These are phyloP conservation scores for Lentinula novae-zelandiae DNA, from an alignment of 1,284 basidiomycete species.

Conservation along the genomic window DNA sequence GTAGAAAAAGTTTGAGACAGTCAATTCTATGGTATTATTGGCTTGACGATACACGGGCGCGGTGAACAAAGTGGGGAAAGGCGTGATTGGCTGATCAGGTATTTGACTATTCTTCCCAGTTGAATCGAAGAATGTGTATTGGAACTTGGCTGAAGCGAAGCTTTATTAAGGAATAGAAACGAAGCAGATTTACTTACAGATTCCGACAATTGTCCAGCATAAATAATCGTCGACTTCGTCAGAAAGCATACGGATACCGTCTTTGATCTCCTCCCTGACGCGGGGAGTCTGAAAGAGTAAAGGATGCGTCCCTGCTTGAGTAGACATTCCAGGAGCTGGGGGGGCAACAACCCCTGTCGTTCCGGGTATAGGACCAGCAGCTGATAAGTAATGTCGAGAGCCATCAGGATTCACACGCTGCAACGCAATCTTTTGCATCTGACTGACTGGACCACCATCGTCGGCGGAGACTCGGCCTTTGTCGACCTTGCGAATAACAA, in stretches of 20 bases:
- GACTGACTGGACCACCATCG: slow-evolving; percentile 89
- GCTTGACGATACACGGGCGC: slow-evolving; percentile 72
- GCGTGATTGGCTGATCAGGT: slow-evolving; percentile 79
- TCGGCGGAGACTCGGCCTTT: slow-evolving; percentile 81
- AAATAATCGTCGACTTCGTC: slow-evolving; percentile 93
- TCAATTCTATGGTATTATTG: slow-evolving; percentile 76
- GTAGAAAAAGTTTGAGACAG: slow-evolving; percentile 83
- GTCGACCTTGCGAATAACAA: slow-evolving; percentile 91
- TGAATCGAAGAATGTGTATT: slow-evolving; percentile 92
- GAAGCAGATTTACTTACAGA: slow-evolving; percentile 60
- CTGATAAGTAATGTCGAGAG: slow-evolving; percentile 76
- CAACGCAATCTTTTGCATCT: slow-evolving; percentile 94
- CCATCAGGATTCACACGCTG: slow-evolving; percentile 81
- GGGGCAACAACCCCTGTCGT: slow-evolving; percentile 62
- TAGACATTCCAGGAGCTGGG: slow-evolving; percentile 62
- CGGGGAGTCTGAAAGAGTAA: slow-evolving; percentile 75
- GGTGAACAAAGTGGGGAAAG: slow-evolving; percentile 84
- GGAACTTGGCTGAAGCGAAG: slow-evolving; percentile 69
- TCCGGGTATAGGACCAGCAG: slow-evolving; percentile 77
- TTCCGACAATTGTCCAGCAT: slow-evolving; percentile 95
- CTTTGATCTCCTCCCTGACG: slow-evolving; percentile 70
- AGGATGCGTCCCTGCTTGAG: slow-evolving; percentile 76
- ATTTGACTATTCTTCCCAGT: slow-evolving; percentile 74
- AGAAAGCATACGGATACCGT: slow-evolving; percentile 61
- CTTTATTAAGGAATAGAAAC: slow-evolving; percentile 16